Evolutionary conservation across 2,329 filamentous ascomycete species (phyloP), one percentile per base, ranked within the genome.

Genomic region (Microcyclosporella mali): DNA sequence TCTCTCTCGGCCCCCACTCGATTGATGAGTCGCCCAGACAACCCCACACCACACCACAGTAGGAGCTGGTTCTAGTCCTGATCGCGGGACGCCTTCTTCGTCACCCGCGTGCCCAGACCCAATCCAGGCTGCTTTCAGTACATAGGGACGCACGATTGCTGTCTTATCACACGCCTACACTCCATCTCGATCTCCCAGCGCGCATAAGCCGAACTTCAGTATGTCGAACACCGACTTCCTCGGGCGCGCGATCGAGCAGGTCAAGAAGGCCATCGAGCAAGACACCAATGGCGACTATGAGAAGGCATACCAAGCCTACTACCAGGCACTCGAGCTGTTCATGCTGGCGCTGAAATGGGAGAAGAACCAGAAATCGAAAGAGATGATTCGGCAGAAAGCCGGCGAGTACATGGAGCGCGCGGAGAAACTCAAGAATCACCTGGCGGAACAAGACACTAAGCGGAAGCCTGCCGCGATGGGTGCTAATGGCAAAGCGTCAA

Each of bases 301-400:
- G 60, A 90, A 94, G 68, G 92, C 92, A 43, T 97, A 97, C 67
- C 86, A 95, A 64, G 77, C 85, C 51, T 98, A 98, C 78, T 95
- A 95, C 73, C 83, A 88, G 56, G 84, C 90, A 39, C 85, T 98
- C 57, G 90, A 98, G 70, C 81, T 97, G 45, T 98, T 97, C 75
- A 95, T 98, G 85, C 85, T 97, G 49, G 92, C 92, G 27, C 77
- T 98, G 47, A 98, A 98, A 75, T 98, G 90, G 90, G 92, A 98
- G 73, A 98, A 97, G 78, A 97, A 95, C 71, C 82, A 85, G 51
- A 90, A 89, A 58, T 89, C 88, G 52, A 97, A 97, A 74, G 88
- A 94, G 64, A 94, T 95, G 79, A 95, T 98, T 67, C 84, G 92
- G 56, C 81, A 85, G 57, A 97, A 97, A 73, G 88, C 89, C 15